A percentile compares a stretch with the other conserved stretches of the same genome.
Conservation (phyloP, 2,329 filamentous ascomycete genomes). For the Aaosphaeria arxii region DNA sequence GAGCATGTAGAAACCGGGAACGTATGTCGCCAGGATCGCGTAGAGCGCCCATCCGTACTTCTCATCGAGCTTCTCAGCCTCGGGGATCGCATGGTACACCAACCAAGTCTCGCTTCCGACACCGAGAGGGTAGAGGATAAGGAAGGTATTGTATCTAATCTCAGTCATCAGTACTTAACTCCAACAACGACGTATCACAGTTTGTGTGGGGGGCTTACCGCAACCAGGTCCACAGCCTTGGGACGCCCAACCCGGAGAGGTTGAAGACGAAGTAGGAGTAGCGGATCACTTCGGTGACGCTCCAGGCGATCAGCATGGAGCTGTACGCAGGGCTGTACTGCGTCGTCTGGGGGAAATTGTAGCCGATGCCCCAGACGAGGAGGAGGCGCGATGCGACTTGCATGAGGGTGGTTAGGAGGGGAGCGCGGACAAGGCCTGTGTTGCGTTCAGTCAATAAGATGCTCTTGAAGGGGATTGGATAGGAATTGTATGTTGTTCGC, state of each 20-base stretch:
- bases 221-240: slow-evolving; percentile 70
- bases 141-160: slow-evolving; percentile 77
- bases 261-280: slow-evolving; percentile 87
- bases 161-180: background rate
- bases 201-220: slow-evolving; percentile 46
- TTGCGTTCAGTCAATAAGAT: too few species aligned
- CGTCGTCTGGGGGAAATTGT: slow-evolving; percentile 67
- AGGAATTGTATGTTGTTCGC: too few species aligned
- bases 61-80: slow-evolving; percentile 52
- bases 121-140: slow-evolving; percentile 86
- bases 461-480: too few species aligned
- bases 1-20: slow-evolving; percentile 78
- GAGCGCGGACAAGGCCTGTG: slow-evolving; percentile 78
- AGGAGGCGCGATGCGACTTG: slow-evolving; percentile 86
- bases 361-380: slow-evolving; percentile 82
- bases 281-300: slow-evolving; percentile 84
- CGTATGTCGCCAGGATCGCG: slow-evolving; percentile 68
- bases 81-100: slow-evolving; percentile 67
- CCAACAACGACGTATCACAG: background rate
- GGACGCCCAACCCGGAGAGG: slow-evolving; percentile 57
- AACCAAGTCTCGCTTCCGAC: slow-evolving; percentile 84
- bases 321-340: slow-evolving; percentile 60
- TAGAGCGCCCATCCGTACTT: slow-evolving; percentile 60
- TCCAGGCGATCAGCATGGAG: slow-evolving; percentile 84
- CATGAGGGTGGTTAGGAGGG: slow-evolving; percentile 80